Evolutionary conservation across 1,139 yeast species (phyloP), one percentile per base, ranked within the genome.

Genomic region (Yamadazyma dendronema): DNA sequence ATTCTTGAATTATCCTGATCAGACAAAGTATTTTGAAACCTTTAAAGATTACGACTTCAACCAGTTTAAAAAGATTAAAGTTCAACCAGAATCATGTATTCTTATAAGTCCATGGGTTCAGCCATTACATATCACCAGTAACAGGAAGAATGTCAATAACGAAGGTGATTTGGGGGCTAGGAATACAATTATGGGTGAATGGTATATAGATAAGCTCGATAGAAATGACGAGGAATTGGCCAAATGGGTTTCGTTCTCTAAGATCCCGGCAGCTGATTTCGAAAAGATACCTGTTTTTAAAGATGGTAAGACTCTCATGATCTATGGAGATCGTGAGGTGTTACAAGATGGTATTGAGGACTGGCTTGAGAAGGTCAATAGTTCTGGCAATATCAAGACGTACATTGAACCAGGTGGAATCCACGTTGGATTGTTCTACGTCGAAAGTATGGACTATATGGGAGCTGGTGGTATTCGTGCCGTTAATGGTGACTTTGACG

Each of bases 71-170:
- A 28, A 42, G 14, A 39, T 41, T 12, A 16, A 44, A 1, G 41
- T 53, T 35, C 62, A 61, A 40, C 72, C 73, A 7, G 47, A 43
- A 10, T 60, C 67, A 2, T 46, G 61, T 24, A 46, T 65, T 2
- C 53, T 70, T 28, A 47, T 67, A 5, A 67, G 75, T 14, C 78
- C 78, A 3, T 73, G 79, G 78, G 56, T 63, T 14, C 57, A 65
- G 38, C 61, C 71, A 3, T 34, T 45, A 17, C 36, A 39, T 30
- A 17, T 41, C 3, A 41, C 36, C 19, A 44, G 43, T 31, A 52
- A 49, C 16, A 33, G 36, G 6, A 59, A 58, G 3, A 62, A 60
- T 11, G 45, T 47, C 11, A 44, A 59, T 40, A 47, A 48, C 17
- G 31, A 43, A n/a, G 70, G 70, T 8, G 69, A 64, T 41, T 56